These are phyloP conservation scores for Diaporthe ampelina DNA, from an alignment of 2,329 filamentous ascomycete genomes.

Conservation along the genomic window DNA sequence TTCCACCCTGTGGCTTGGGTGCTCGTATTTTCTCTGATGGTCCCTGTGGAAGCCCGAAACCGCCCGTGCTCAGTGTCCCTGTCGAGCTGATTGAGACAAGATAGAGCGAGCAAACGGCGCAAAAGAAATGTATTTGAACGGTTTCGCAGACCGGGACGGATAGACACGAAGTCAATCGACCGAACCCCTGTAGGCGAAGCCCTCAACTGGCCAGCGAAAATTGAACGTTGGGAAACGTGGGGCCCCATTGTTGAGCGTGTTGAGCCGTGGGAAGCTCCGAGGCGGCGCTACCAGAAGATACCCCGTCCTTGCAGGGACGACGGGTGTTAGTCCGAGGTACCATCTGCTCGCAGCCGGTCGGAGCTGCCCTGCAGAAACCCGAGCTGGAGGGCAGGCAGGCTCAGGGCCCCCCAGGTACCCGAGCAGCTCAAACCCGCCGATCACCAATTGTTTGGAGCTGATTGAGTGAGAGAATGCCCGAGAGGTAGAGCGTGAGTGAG, in stretches of 20 bases:
- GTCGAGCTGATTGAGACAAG: not conserved
- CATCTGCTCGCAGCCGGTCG: not conserved
- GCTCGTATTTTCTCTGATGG: constrained; percentile 9
- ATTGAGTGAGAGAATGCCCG: constrained; percentile 33
- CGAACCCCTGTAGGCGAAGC: constrained; percentile 19
- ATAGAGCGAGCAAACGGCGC: too few relatives aligned
- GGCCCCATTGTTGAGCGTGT: constrained; percentile 34
- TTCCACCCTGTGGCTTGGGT: constrained; percentile 11
- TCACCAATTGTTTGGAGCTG: constrained; percentile 31
- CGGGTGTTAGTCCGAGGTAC: not conserved
- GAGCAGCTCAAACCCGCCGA: constrained; percentile 15
- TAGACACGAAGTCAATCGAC: constrained; percentile 1
- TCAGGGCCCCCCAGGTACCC: constrained; percentile 10
- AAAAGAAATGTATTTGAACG: not conserved
- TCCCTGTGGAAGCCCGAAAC: constrained; percentile 6
- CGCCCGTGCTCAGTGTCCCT: constrained; percentile 10
- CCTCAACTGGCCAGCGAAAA: constrained; percentile 25
- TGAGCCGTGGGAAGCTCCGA: constrained; percentile 24
- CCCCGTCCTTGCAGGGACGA: not conserved
- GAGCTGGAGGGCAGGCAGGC: not conserved
- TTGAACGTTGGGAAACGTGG: constrained; percentile 35
- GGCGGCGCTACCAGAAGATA: constrained; percentile 9
- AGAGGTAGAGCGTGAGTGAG: not conserved
- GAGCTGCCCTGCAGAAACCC: constrained; percentile 21
- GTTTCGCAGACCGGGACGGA: not conserved